Conservation (phyloP, 306 rosid genomes). For the Nissolia schottii region DNA sequence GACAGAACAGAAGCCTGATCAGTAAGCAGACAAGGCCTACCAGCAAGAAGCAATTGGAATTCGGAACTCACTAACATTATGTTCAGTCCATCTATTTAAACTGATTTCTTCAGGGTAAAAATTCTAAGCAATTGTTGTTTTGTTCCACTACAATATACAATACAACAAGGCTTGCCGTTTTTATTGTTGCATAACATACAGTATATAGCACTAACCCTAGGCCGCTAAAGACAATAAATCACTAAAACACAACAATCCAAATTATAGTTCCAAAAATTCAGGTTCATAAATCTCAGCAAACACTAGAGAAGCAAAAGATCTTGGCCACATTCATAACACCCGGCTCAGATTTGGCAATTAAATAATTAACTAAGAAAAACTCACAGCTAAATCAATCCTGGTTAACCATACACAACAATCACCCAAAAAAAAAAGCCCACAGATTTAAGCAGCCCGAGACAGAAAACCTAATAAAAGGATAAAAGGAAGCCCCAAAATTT, state of each 20-base stretch:
- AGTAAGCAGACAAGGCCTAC: not conserved
- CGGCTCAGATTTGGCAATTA: not conserved
- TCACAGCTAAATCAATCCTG: not conserved
- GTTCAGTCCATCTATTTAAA: not conserved
- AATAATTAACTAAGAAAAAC: not conserved
- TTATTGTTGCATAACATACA: not conserved
- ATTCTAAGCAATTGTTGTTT: not conserved
- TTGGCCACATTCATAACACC: not conserved
- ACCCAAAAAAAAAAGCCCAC: not conserved
- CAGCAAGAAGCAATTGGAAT: not conserved
- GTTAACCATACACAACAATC: not conserved
- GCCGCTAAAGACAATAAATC: not conserved
- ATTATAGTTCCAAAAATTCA: conserved; percentile 13
- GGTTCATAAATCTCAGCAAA: not conserved
- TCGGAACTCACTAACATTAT: not conserved
- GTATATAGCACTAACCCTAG: not conserved
- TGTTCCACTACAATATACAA: not conserved
- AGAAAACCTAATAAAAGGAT: not conserved
- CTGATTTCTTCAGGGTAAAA: not conserved
- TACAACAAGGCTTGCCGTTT: too few species aligned
- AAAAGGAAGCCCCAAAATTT: not conserved
- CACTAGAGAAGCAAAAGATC: not conserved
- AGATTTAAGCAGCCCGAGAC: not conserved
- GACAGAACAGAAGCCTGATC: not conserved
- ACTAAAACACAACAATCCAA: conserved; percentile 5